These are phyloP conservation scores for Carex pumila DNA, from an alignment of 176 grass and related monocot genomes.

Conservation along the genomic window DNA sequence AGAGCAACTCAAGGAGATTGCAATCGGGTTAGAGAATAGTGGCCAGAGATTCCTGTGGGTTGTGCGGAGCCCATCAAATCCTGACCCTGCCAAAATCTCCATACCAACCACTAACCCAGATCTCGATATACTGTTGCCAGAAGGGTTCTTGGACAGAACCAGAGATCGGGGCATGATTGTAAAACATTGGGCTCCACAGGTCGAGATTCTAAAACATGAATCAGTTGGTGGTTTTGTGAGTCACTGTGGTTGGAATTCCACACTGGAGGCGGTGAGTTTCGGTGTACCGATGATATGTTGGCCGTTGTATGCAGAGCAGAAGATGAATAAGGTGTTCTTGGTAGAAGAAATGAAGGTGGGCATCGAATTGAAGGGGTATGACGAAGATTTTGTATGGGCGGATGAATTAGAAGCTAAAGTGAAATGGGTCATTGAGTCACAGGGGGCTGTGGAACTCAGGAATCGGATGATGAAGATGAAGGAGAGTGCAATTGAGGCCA, in stretches of 20 bases:
- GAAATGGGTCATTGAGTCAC: slow-evolving; percentile 23
- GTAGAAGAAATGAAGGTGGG: slow-evolving; percentile 21
- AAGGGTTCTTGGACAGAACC: slow-evolving; percentile 17
- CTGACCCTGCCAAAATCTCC: neutral
- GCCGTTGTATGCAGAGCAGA: slow-evolving; percentile 30
- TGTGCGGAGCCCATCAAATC: neutral
- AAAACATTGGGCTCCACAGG: slow-evolving; percentile 29
- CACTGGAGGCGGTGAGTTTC: slow-evolving; percentile 15
- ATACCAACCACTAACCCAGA: neutral
- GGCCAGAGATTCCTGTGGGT: slow-evolving; percentile 39
- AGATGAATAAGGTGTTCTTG: slow-evolving; percentile 32
- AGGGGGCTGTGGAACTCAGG: neutral
- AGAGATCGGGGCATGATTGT: slow-evolving; percentile 12
- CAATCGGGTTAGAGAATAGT: slow-evolving; percentile 30
- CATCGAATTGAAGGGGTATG: slow-evolving; percentile 26
- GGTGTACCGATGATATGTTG: slow-evolving; percentile 21
- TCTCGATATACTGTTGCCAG: slow-evolving; percentile 10
- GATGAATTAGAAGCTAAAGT: slow-evolving; percentile 30
- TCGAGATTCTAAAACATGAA: slow-evolving; percentile 15
- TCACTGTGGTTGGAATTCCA: slow-evolving; percentile 32
- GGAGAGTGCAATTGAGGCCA: neutral
- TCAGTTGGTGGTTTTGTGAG: slow-evolving; percentile 26
- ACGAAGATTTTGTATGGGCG: slow-evolving; percentile 1
- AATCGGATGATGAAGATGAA: slow-evolving; percentile 6
- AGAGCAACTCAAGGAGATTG: slow-evolving; percentile 31